phyloP scores from a whole-genome alignment of 1,284 basidiomycete species.

The Baeospora myosura region DNA sequence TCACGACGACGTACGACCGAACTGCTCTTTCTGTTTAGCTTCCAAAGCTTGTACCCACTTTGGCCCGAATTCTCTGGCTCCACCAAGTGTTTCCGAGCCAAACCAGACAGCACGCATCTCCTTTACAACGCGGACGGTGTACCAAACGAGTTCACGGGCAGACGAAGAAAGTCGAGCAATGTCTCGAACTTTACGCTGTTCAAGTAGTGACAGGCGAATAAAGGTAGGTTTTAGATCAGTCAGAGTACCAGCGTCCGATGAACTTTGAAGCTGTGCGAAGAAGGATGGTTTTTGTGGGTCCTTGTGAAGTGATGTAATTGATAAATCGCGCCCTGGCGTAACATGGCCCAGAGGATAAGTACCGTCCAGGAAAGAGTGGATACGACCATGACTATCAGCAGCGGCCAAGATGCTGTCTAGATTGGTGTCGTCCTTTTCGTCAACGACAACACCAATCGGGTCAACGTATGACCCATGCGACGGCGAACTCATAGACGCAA shows the following conservation, averaged over 20 bases:
- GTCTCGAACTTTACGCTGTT: constrained; percentile 49
- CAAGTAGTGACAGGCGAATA: constrained; percentile 52
- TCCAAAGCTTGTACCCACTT: constrained; percentile 65
- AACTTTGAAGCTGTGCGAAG: constrained; percentile 36
- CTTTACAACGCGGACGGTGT: constrained; percentile 57
- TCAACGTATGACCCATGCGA: constrained; percentile 25
- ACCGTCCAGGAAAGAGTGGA: constrained; percentile 72
- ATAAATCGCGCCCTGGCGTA: constrained; percentile 28
- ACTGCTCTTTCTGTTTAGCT: constrained; percentile 53
- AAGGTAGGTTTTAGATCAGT: constrained; percentile 40
- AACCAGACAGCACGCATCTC: constrained; percentile 69
- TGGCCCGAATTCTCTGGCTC: constrained; percentile 63
- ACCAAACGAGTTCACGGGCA: constrained; percentile 65
- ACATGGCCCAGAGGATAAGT: constrained; percentile 70
- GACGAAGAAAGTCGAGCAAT: constrained; percentile 64
- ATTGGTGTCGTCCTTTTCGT: constrained; percentile 49
- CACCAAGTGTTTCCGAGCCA: constrained; percentile 55
- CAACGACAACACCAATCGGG: constrained; percentile 27
- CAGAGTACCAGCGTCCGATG: constrained; percentile 16
- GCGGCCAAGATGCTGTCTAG: constrained; percentile 55
- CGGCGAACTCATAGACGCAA: constrained; percentile 51
- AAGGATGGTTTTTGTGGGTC: constrained; percentile 38
- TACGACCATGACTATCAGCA: constrained; percentile 46
- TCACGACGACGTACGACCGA: constrained; percentile 47
- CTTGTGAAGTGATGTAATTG: constrained; percentile 44